These are phyloP conservation scores for Oryza brachyantha DNA, from an alignment of 176 grass and related monocot genomes.

Conservation along the genomic window DNA sequence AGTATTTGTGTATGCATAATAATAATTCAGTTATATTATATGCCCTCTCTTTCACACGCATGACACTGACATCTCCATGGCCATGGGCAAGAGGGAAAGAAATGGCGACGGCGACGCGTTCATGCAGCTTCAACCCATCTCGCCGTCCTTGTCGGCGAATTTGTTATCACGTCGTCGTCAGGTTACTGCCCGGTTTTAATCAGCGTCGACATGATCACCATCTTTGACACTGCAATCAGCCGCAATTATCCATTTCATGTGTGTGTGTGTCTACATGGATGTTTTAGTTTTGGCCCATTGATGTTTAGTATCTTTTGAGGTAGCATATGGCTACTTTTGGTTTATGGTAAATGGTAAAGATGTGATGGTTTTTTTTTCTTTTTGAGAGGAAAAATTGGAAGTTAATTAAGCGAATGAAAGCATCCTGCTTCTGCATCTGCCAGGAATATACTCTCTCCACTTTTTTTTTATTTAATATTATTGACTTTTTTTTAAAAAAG, in stretches of 20 bases:
- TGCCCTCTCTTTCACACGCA: constrained; percentile 11
- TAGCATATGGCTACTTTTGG: not conserved
- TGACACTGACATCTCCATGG: not conserved
- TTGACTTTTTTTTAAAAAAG: too few relatives aligned
- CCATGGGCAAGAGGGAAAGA: not conserved
- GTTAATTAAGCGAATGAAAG: not conserved
- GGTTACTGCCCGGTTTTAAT: not conserved
- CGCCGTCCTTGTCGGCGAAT: constrained; percentile 25
- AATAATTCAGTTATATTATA: not conserved
- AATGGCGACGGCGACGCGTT: constrained; percentile 3
- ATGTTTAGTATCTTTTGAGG: not conserved
- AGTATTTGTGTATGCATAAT: not conserved
- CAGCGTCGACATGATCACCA: not conserved
- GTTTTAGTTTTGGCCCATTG: not conserved
- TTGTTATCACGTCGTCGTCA: constrained; percentile 32
- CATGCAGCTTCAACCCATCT: constrained; percentile 20
- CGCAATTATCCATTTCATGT: not conserved
- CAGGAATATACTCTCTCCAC: not conserved
- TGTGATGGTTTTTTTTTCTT: not conserved
- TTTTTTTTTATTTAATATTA: too few relatives aligned
- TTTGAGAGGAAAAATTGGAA: not conserved
- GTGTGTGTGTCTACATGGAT: not conserved
- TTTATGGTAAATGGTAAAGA: not conserved
- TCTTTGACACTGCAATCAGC: constrained; percentile 19
- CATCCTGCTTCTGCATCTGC: not conserved